These are phyloP conservation scores for Boletus subcaerulescens DNA, from an alignment of 768 basidiomycete genomes.

Conservation along the genomic window DNA sequence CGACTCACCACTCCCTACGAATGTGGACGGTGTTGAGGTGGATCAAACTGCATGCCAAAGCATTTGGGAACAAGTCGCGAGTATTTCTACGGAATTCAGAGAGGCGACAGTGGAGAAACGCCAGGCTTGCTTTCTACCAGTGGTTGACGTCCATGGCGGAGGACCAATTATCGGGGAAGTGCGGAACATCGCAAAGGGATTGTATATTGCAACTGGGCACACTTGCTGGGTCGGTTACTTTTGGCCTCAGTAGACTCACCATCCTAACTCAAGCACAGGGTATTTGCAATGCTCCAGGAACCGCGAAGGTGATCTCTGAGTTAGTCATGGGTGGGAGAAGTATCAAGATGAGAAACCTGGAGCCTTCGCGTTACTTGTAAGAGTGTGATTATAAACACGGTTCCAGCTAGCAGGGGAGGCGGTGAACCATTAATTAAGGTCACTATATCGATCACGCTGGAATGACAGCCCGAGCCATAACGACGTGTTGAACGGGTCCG, in stretches of 20 bases:
- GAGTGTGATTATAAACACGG: neutral
- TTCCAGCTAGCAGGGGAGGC: too few relatives aligned
- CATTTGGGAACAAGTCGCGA: slow-evolving; percentile 53
- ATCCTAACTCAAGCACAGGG: slow-evolving; percentile 42
- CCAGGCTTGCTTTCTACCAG: slow-evolving; percentile 81
- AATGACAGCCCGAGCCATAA: too few relatives aligned
- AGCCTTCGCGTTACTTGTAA: slow-evolving; percentile 39
- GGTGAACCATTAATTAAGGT: too few relatives aligned
- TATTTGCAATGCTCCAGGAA: slow-evolving; percentile 82
- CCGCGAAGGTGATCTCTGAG: slow-evolving; percentile 70
- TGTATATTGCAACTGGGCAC: slow-evolving; percentile 76
- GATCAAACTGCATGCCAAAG: slow-evolving; percentile 54
- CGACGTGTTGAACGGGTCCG: too few relatives aligned
- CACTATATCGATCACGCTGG: too few relatives aligned
- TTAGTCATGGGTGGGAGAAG: slow-evolving; percentile 66
- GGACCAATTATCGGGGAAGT: slow-evolving; percentile 75
- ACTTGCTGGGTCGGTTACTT: slow-evolving; percentile 64
- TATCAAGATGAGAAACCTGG: slow-evolving; percentile 48
- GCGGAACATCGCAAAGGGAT: slow-evolving; percentile 49
- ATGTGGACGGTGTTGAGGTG: slow-evolving; percentile 69
- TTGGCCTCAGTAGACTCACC: neutral
- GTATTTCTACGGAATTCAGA: slow-evolving; percentile 56
- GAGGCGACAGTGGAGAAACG: slow-evolving; percentile 50
- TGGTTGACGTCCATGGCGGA: slow-evolving; percentile 43
- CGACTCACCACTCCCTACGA: slow-evolving; percentile 60